A percentile compares a stretch with the other conserved stretches of the same genome.
Evolutionary conservation across 1,284 basidiomycete species (phyloP).

Genomic region (Testicularia cyperi): DNA sequence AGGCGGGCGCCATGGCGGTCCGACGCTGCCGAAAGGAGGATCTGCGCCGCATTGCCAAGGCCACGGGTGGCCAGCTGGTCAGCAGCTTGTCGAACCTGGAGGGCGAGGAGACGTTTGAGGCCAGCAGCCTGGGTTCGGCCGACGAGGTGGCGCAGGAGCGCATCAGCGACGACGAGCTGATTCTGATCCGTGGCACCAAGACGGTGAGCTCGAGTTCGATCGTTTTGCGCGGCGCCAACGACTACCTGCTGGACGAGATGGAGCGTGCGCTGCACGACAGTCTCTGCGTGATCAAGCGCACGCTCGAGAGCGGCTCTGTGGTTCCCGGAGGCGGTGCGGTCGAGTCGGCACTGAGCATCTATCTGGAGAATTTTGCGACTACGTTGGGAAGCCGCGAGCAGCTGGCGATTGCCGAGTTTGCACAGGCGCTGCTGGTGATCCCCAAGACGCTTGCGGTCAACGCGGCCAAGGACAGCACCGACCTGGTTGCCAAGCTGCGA

Average conservation of each 20-base stretch:
- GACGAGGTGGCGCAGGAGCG: conserved; percentile 97
- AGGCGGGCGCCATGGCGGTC: conserved; percentile 98
- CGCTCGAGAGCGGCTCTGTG: conserved; percentile 90
- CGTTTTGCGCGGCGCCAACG: conserved; percentile 93
- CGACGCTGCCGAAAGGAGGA: conserved; percentile 97
- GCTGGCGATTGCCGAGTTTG: conserved; percentile 97
- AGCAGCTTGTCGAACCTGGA: conserved; percentile 94
- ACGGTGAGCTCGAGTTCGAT: conserved; percentile 91
- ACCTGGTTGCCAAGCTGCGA: conserved; percentile 92
- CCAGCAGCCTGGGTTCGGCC: conserved; percentile 81
- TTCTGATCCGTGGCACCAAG: conserved; percentile 95
- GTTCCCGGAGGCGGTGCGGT: conserved; percentile 98
- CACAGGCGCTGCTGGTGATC: conserved; percentile 77
- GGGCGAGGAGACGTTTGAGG: conserved; percentile 96
- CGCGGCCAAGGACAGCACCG: conserved; percentile 97
- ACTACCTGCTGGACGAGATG: conserved; percentile 99
- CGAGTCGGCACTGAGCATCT: conserved; percentile 94
- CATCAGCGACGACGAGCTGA: conserved; percentile 97
- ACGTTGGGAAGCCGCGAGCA: conserved; percentile 93
- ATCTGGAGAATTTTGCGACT: conserved; percentile 98
- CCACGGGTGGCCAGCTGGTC: conserved; percentile 90
- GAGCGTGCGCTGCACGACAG: conserved; percentile 94
- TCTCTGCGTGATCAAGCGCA: conserved; percentile 92
- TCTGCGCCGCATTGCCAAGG: conserved; percentile 91
- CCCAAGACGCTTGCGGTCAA: conserved; percentile 97